A percentile compares a stretch with the other conserved stretches of the same genome.
Conservation (phyloP, 257 asterid genomes). For the Primulina tabacum region DNA sequence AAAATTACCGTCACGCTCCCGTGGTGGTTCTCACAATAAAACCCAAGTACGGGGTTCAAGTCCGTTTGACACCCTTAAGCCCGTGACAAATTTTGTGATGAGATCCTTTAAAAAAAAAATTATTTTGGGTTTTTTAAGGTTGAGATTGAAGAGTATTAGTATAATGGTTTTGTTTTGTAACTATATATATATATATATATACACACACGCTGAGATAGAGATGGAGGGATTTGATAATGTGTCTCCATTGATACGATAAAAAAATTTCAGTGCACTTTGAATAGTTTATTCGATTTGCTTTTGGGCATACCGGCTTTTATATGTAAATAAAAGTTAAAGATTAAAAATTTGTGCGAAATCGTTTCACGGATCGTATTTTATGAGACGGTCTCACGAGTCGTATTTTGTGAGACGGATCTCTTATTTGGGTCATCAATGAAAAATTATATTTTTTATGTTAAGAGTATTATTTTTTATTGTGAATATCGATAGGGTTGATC, state of each 20-base stretch:
- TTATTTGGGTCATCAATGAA: too few species aligned
- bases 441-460: too few species aligned
- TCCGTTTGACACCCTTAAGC: conserved; percentile 50
- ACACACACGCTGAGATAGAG: not conserved
- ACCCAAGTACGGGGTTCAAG: conserved; percentile 90
- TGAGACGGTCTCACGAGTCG: too few species aligned
- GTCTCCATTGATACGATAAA: not conserved
- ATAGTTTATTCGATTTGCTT: too few species aligned
- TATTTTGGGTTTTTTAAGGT: not conserved
- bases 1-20: conserved; percentile 86
- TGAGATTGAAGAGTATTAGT: conserved; percentile 8
- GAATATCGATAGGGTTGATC: too few species aligned
- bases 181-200: too few species aligned
- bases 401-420: too few species aligned
- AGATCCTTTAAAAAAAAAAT: not conserved
- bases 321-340: too few species aligned
- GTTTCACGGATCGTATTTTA: too few species aligned
- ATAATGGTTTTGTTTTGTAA: not conserved
- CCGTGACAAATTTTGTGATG: conserved; percentile 12
- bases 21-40: conserved; percentile 68
- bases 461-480: too few species aligned
- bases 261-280: not conserved
- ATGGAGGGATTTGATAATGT: not conserved
- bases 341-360: too few species aligned
- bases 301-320: not conserved